These are phyloP conservation scores for Candida ficus DNA, from an alignment of 805 yeast species.

Conservation along the genomic window DNA sequence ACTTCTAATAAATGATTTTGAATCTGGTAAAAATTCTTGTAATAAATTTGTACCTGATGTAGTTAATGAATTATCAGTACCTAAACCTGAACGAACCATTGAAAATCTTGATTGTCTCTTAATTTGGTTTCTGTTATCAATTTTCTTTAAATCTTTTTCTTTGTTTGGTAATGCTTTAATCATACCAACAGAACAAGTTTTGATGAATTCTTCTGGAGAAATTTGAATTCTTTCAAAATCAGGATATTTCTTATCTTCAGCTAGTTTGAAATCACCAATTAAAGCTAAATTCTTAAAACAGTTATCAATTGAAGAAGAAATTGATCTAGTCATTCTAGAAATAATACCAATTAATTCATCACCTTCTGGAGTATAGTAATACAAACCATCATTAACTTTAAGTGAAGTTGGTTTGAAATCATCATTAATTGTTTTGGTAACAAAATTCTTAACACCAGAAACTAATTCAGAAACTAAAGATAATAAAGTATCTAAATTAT, in stretches of 20 bases:
- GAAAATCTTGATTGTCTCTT: constrained; percentile 31
- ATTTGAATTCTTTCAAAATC: constrained; percentile 55
- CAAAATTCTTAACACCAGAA: constrained; percentile 56
- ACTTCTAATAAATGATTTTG: constrained; percentile 30
- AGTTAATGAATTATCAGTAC: constrained; percentile 17
- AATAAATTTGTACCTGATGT: constrained; percentile 29
- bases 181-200: constrained; percentile 55
- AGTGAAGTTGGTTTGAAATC: constrained; percentile 14
- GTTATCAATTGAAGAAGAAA: constrained; percentile 42
- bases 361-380: constrained; percentile 63
- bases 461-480: constrained; percentile 62
- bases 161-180: constrained; percentile 35
- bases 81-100: constrained; percentile 27
- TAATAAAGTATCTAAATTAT: constrained; percentile 50
- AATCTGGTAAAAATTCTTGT: constrained; percentile 31
- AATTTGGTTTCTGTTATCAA: constrained; percentile 16
- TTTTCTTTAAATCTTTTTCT: constrained; percentile 21
- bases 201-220: constrained; percentile 55
- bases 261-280: constrained; percentile 64
- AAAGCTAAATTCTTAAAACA: constrained; percentile 47
- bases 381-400: constrained; percentile 26
- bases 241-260: constrained; percentile 57
- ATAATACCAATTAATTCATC: constrained; percentile 56
- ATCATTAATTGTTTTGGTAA: constrained; percentile 47
- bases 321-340: constrained; percentile 53